Base-by-base conservation (phyloP, 169 alveolate genomes). In the Cryptosporidium ryanae region DNA sequence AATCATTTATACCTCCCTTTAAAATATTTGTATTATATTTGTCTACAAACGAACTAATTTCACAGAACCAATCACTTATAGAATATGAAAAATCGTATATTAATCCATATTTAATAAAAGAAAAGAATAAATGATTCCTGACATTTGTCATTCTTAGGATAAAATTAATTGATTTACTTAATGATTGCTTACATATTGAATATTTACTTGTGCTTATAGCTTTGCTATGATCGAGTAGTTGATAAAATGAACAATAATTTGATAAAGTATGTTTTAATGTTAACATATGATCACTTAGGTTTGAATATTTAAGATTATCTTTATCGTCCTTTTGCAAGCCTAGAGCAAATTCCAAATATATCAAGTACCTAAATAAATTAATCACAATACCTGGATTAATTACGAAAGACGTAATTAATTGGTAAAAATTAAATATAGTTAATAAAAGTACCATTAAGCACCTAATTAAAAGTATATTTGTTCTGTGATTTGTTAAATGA, bases 291-390 rank as follows among this genome's bases (percentile, higher is more conserved):
- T 76, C 87, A 59, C 8, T 23, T 17, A 18, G 7, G 8, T 18
- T 49, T 7, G 38, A 31, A 5, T 49, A 64, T 54, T 68, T 68
- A n/a, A 29, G 1, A 18, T 68, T 66, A 50, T 18, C 52, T n/a
- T n/a, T n/a, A 50, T 68, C 66, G 43, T 68, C 83, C 31, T 18
- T 55, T 29, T 43, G 13, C 23, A 59, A 57, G 13, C 54, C 64
- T 12, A 76, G 1, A 17, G 76, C 57, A 34, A 76, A 76, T 52
- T 76, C 87, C 15, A 76, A 44, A 34, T 76, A 76, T 2, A 59
- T 44, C 44, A 76, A 38, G 38, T 76, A 76, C 63, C 48, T 55
- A 13, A 76, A 27, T 43, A 59, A 2, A 43, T 76, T 27, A 17
- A 76, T 59, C 46, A 76, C 38, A 34, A 34, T 38, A 12, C 34